phyloP scores from a whole-genome alignment of 1,284 basidiomycete genomes.

The Ceratobasidium theobromae region DNA sequence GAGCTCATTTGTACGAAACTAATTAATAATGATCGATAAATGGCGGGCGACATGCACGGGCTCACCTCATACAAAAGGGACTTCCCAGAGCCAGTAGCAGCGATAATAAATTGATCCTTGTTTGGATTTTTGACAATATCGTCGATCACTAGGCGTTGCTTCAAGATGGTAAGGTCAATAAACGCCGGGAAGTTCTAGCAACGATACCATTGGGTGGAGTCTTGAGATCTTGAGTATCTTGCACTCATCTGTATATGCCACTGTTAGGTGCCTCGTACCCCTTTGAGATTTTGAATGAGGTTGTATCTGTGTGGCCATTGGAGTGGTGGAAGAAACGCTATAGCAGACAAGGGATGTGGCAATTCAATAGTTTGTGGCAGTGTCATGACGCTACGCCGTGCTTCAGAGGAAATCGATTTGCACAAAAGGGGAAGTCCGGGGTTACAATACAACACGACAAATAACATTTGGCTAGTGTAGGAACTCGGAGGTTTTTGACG shows the following conservation, averaged over 20 bases:
- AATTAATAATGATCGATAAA: not conserved
- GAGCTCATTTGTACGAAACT: slow-evolving; percentile 1
- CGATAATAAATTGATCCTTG: slow-evolving; percentile 22
- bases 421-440: too few species aligned
- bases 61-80: slow-evolving; percentile 26
- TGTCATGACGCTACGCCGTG: too few species aligned
- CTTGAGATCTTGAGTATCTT: not conserved
- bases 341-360: too few species aligned
- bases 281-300: not conserved
- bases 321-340: too few species aligned
- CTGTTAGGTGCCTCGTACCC: not conserved
- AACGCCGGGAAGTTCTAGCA: not conserved
- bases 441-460: too few species aligned
- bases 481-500: too few species aligned
- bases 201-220: slow-evolving; percentile 4
- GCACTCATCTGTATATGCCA: slow-evolving; percentile 6
- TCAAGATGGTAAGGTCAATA: too few species aligned
- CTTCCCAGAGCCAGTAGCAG: slow-evolving; percentile 28
- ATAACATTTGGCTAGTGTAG: too few species aligned
- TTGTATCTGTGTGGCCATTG: too few species aligned
- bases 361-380: too few species aligned
- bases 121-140: slow-evolving; percentile 5
- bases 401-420: too few species aligned
- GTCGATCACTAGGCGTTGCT: slow-evolving; percentile 27
- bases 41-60: too few species aligned